Percentiles rank a stretch among this genome's conserved stretches.
Conservation (phyloP, 257 asterid genomes). For the Verbena officinalis region DNA sequence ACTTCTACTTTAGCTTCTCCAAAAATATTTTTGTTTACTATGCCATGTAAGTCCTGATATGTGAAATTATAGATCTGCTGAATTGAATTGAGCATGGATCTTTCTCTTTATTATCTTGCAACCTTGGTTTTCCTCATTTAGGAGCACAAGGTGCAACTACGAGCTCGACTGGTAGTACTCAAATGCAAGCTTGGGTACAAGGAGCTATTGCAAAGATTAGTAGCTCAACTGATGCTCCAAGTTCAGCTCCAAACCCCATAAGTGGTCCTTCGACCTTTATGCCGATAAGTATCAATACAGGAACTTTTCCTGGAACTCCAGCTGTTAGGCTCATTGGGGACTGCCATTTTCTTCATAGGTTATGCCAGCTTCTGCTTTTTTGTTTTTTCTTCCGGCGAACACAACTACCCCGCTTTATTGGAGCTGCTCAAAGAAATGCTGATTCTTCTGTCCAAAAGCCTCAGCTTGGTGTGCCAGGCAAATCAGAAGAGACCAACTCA, state of each 20-base stretch:
- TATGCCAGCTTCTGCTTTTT: slow-evolving; percentile 93
- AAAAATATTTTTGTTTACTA: no score
- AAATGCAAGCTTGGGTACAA: slow-evolving; percentile 98
- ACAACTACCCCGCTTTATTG: slow-evolving; percentile 73
- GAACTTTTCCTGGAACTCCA: slow-evolving; percentile 99
- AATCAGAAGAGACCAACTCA: slow-evolving; percentile 77
- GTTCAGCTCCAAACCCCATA: slow-evolving; percentile 80
- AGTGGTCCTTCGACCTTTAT: slow-evolving; percentile 85
- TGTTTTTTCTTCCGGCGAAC: slow-evolving; percentile 94
- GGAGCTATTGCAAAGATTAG: slow-evolving; percentile 99
- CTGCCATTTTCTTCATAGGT: slow-evolving; percentile 94
- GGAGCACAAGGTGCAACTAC: slow-evolving; percentile 79
- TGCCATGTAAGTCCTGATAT: no score
- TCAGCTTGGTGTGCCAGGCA: slow-evolving; percentile 61
- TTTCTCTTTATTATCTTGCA: slow-evolving; percentile 3
- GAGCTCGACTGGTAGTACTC: slow-evolving; percentile 88
- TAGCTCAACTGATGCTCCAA: slow-evolving; percentile 83
- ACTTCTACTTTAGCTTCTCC: no score
- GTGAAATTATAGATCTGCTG: slow-evolving; percentile 14
- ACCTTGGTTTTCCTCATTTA: slow-evolving; percentile 33
- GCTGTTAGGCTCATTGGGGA: slow-evolving; percentile 99
- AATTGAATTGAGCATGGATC: neutral
- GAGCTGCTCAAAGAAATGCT: slow-evolving; percentile 74
- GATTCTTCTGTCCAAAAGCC: slow-evolving; percentile 76
- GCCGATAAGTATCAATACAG: slow-evolving; percentile 97